phyloP scores from a whole-genome alignment of 495 filamentous ascomycete genomes.

The Elasticomyces elasticus region DNA sequence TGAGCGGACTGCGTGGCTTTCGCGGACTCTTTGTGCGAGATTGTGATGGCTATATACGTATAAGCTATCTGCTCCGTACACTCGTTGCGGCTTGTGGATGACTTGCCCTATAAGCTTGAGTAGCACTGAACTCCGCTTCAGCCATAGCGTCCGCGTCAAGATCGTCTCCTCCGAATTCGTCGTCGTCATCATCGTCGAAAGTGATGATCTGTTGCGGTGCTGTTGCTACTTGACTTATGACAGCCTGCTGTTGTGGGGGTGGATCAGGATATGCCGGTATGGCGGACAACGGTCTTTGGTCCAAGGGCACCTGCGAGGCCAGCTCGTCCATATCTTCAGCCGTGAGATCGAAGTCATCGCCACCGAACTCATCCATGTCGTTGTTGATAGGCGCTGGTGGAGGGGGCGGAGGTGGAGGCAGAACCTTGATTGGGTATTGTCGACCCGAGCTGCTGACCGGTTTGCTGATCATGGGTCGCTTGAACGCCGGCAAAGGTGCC shows the following conservation, averaged over 20 bases:
- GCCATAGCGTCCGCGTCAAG: conserved; percentile 53
- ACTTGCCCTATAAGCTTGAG: conserved; percentile 34
- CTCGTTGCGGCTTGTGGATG: neutral
- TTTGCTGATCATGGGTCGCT: conserved; percentile 8
- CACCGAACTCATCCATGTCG: conserved; percentile 43
- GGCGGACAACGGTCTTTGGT: conserved; percentile 42
- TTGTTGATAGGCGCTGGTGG: conserved; percentile 21
- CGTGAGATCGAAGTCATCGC: conserved; percentile 37
- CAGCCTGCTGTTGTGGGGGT: neutral
- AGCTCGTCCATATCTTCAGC: conserved; percentile 26
- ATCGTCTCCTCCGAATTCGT: conserved; percentile 41
- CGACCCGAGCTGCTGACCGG: neutral
- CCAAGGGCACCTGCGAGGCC: conserved; percentile 22
- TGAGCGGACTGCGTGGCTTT: conserved; percentile 6
- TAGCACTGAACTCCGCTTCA: conserved; percentile 43
- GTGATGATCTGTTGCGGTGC: neutral
- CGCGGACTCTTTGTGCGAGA: conserved; percentile 9
- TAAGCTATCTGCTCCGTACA: conserved; percentile 21
- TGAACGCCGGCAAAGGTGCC: conserved; percentile 16
- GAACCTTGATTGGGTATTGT: conserved; percentile 7
- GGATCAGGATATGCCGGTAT: conserved; percentile 12
- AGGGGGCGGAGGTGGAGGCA: conserved; percentile 6
- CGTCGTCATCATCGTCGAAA: conserved; percentile 23
- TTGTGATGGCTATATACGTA: conserved; percentile 12
- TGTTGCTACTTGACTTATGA: neutral